Base-by-base conservation (phyloP, 2,329 filamentous ascomycete genomes). In the Drechslera avenae region DNA sequence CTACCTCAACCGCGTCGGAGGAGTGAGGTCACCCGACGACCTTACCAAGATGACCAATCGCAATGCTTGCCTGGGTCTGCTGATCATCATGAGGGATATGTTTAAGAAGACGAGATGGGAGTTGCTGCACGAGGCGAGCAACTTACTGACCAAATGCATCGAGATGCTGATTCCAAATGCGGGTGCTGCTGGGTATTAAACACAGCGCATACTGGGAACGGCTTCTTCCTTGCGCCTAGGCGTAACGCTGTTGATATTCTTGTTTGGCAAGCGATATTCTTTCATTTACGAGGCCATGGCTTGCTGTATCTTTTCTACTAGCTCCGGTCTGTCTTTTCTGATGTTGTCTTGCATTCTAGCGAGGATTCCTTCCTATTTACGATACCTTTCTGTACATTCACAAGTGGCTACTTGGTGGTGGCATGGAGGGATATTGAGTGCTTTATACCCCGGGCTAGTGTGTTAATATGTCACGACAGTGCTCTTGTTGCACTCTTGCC, bases 71-170 rank as follows among this genome's bases (percentile, higher is more conserved):
- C 83, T 91, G 39, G 89, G 91, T 0, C 73, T 97, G 68, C 75
- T 97, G 59, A 82, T 94, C 75, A 83, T 96, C 28, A 81, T 99
- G 52, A 86, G 87, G 55, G 88, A 91, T 49, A 88, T 88, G 33
- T 97, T 97, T 70, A 80, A 83, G 59, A 86, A 87, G 64, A 91
- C 91, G 26, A 82, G 91, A 40, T 97, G 93, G 93, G 92, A 97
- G 77, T 76, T 97, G 46, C 78, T 97, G 56, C 87, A 94, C 50
- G 94, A 97, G 74, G 93, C 91, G 30, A 88, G 89, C 26, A 87
- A 84, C 17, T 76, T 96, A 54, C 73, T 97, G 67, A 86, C 81
- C 47, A 94, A 91, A 69, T 96, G 92, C 71, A 89, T 96, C 58
- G 79, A 84, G 54, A 81, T 84, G 74, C 70, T 86, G 8, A 60